phyloP scores from a whole-genome alignment of 1,139 yeast species.

The Yamadazyma jaroonii region DNA sequence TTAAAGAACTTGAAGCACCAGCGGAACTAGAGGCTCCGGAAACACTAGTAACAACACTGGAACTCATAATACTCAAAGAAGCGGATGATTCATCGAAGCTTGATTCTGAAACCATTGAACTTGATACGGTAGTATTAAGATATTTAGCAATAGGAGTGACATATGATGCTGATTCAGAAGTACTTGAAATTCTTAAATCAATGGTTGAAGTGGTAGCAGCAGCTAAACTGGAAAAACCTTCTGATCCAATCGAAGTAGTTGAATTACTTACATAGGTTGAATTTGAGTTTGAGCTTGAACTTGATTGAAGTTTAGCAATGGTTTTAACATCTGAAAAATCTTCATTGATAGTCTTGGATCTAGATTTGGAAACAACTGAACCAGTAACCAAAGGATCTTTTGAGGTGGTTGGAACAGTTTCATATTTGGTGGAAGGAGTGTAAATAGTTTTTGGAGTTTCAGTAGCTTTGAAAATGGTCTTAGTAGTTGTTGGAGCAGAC shows the following conservation, averaged over 20 bases:
- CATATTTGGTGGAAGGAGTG: conserved; percentile 16
- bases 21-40: neutral
- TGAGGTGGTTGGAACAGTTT: conserved; percentile 19
- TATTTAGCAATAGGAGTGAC: conserved; percentile 7
- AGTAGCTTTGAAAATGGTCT: conserved; percentile 22
- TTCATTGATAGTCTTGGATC: conserved; percentile 10
- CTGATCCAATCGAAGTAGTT: neutral
- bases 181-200: conserved; percentile 17
- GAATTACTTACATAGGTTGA: neutral
- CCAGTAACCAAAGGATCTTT: conserved; percentile 23
- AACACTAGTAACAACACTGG: conserved; percentile 3
- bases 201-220: conserved; percentile 12
- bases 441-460: conserved; percentile 18
- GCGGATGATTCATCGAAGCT: neutral
- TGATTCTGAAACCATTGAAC: neutral
- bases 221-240: neutral
- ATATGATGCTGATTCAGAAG: neutral
- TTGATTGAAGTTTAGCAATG: neutral
- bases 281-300: neutral
- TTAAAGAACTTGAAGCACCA: neutral
- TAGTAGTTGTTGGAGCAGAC: conserved; percentile 25
- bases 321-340: conserved; percentile 8
- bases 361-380: conserved; percentile 11
- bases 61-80: neutral
- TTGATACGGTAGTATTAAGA: too few relatives aligned